phyloP scores from a whole-genome alignment of 805 yeast species.

The Candida nitratophila region DNA sequence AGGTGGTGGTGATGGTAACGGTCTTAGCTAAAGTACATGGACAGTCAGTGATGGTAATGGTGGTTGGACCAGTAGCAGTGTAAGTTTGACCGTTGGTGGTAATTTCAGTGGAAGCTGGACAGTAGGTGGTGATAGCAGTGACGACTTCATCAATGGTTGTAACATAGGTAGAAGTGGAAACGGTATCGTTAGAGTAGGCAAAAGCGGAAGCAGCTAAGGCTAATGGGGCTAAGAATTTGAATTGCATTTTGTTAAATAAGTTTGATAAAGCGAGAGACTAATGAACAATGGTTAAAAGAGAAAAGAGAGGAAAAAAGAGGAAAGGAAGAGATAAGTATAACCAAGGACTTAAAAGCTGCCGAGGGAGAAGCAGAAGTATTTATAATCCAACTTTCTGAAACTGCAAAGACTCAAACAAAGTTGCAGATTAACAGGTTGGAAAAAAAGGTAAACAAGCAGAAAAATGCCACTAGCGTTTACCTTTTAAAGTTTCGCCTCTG shows the following conservation, averaged over 20 bases:
- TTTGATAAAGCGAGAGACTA: constrained; percentile 25
- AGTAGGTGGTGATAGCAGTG: constrained; percentile 73
- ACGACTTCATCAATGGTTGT: constrained; percentile 46
- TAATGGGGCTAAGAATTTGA: constrained; percentile 26
- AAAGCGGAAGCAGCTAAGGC: constrained; percentile 33
- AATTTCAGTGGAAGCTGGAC: constrained; percentile 68
- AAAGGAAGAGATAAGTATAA: not conserved
- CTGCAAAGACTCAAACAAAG: no score
- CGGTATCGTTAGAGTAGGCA: constrained; percentile 38
- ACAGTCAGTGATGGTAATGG: constrained; percentile 79
- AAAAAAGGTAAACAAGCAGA: no score
- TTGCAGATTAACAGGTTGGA: no score
- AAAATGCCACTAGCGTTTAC: no score
- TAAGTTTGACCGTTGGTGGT: constrained; percentile 60
- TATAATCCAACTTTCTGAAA: not conserved
- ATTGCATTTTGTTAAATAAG: constrained; percentile 29
- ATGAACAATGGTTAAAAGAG: not conserved
- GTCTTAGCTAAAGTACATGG: constrained; percentile 57
- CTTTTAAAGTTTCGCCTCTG: no score
- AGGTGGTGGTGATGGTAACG: constrained; percentile 17
- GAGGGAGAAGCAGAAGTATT: not conserved
- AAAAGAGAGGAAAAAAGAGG: constrained; percentile 2
- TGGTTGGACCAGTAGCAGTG: constrained; percentile 73
- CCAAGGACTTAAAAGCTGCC: not conserved
- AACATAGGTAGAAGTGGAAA: constrained; percentile 34